These are phyloP conservation scores for Lonicera japonica DNA, from an alignment of 129 eudicot genomes.

Conservation along the genomic window DNA sequence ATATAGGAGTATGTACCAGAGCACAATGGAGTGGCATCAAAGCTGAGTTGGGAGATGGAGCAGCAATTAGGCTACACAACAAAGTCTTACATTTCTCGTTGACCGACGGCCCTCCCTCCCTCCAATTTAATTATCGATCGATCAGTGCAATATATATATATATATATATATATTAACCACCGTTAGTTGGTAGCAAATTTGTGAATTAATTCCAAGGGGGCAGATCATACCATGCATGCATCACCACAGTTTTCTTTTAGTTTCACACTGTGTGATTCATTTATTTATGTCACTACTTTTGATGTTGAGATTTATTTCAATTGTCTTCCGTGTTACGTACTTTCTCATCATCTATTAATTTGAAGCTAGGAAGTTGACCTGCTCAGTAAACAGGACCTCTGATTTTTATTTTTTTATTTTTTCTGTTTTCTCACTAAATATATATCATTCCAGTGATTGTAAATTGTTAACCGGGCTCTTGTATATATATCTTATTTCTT, in stretches of 20 bases:
- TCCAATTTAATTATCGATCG: not conserved
- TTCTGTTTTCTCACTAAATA: not conserved
- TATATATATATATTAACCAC: no score
- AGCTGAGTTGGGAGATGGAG: slow-evolving; percentile 88
- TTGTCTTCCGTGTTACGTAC: not conserved
- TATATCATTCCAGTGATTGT: not conserved
- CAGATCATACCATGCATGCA: not conserved
- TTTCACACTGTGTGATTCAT: slow-evolving; percentile 9
- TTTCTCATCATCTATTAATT: not conserved
- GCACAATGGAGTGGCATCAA: slow-evolving; percentile 38
- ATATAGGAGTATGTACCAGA: slow-evolving; percentile 61
- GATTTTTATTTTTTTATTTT: not conserved
- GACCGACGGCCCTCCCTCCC: slow-evolving; percentile 18
- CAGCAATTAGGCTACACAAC: slow-evolving; percentile 58
- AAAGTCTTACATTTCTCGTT: slow-evolving; percentile 76
- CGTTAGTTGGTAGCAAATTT: not conserved
- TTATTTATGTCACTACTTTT: not conserved
- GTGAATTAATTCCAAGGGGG: not conserved
- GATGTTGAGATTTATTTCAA: not conserved
- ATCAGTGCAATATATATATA: no score
- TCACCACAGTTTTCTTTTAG: slow-evolving; percentile 19
- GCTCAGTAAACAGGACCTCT: slow-evolving; percentile 5
- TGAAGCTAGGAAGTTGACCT: slow-evolving; percentile 18
- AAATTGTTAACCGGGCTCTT: no score
- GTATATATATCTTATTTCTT: not conserved